Evolutionary conservation across 1,284 basidiomycete species (phyloP).

Genomic region (Leccinum griseonigrum): DNA sequence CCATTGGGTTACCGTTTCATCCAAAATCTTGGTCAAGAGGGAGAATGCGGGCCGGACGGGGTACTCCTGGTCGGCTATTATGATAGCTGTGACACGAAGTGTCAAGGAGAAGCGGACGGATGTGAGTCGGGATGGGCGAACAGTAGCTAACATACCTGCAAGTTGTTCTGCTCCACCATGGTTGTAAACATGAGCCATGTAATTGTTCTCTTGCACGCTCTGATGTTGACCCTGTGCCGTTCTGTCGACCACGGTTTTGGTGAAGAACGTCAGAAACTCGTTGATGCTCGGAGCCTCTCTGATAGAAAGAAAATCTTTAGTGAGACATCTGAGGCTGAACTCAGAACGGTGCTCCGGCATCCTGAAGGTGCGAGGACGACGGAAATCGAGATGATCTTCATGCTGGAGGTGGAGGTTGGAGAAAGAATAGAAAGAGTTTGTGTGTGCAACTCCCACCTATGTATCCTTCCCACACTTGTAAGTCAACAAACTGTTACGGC

Average conservation of each 20-base stretch:
- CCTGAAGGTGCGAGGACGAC: constrained; percentile 57
- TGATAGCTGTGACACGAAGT: constrained; percentile 59
- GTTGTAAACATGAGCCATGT: constrained; percentile 93
- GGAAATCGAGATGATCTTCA: constrained; percentile 75
- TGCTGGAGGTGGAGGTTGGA: constrained; percentile 29
- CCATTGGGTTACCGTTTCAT: constrained; percentile 49
- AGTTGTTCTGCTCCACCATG: constrained; percentile 76
- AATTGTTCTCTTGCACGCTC: constrained; percentile 93
- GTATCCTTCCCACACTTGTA: too few species aligned
- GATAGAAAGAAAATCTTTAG: constrained; percentile 88
- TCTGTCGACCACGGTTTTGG: constrained; percentile 90
- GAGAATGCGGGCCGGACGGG: constrained; percentile 97
- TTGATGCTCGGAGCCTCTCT: constrained; percentile 69
- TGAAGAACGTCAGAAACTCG: constrained; percentile 91
- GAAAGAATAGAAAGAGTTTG: background rate
- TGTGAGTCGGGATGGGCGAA: constrained; percentile 4
- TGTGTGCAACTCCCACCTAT: background rate
- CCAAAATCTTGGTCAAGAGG: constrained; percentile 89
- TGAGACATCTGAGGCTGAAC: constrained; percentile 79
- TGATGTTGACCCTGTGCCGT: constrained; percentile 87
- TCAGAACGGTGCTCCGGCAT: constrained; percentile 63
- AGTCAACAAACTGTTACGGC: too few species aligned
- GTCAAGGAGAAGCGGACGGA: background rate
- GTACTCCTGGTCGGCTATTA: constrained; percentile 96
- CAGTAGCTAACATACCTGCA: constrained; percentile 54